These are phyloP conservation scores for Circinella minor DNA, from an alignment of 371 early-diverging fungal species.

Conservation along the genomic window DNA sequence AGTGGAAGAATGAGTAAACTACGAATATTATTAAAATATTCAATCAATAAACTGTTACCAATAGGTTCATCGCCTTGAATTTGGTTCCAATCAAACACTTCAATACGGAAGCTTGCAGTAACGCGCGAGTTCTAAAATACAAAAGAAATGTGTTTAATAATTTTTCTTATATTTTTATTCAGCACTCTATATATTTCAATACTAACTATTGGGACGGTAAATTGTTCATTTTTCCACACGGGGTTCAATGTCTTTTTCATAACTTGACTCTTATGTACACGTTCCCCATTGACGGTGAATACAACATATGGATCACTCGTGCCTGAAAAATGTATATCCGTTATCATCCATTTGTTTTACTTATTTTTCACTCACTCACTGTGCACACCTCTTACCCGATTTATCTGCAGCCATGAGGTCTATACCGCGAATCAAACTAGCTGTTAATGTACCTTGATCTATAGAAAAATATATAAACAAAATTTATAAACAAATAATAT, in stretches of 20 bases:
- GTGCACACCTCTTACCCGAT: conserved; percentile 26
- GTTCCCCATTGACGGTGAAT: conserved; percentile 76
- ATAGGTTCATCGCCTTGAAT: conserved; percentile 65
- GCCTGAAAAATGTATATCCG: conserved; percentile 29
- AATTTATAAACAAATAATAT: neutral
- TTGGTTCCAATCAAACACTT: conserved; percentile 88
- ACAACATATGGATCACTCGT: conserved; percentile 86
- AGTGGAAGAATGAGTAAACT: too few species aligned
- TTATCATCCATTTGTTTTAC: neutral
- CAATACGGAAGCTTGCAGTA: conserved; percentile 66
- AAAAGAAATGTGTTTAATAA: too few species aligned
- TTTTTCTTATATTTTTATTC: neutral
- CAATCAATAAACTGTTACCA: conserved; percentile 26
- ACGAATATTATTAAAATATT: too few species aligned
- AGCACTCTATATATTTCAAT: conserved; percentile 13
- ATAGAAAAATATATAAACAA: conserved; percentile 8
- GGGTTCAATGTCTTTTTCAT: conserved; percentile 85
- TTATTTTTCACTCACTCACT: too few species aligned
- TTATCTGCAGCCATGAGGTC: conserved; percentile 57
- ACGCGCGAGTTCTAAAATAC: conserved; percentile 51
- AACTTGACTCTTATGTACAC: conserved; percentile 77
- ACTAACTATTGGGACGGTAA: conserved; percentile 72
- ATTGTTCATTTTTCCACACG: conserved; percentile 77
- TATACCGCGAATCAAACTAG: conserved; percentile 50
- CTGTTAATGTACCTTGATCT: conserved; percentile 58